Base-by-base conservation (phyloP, 768 basidiomycete species). In the Boletus reticulatus region DNA sequence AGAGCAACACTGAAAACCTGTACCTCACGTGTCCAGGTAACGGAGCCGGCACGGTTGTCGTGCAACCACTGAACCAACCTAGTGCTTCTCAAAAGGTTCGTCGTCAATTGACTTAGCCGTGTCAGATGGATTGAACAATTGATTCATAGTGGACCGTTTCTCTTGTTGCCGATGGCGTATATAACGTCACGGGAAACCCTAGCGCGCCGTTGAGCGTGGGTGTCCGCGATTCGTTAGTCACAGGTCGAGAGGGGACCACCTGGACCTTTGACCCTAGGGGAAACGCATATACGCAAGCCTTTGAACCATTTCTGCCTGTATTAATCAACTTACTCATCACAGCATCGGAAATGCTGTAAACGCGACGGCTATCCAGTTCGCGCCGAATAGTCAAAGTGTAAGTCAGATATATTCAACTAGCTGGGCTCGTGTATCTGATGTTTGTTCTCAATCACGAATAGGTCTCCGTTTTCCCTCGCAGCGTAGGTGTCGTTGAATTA, bases 181-280 rank as follows among this genome's bases (percentile, higher is more conserved):
- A 53, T 17, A 3, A 13, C 2, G 41, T 53, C 29, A 11, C 24
- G 27, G 29, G 45, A 16, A 29, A 22, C 37, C 20, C 37, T 7
- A 19, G 9, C 1, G 0, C 0, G 19, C 31, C 24, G 27, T 31
- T 52, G 43, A 37, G 43, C 8, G 36, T 45, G 22, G 43, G 51
- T 14, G 12, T 22, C 4, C 9, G 51, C 1, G 14, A 20, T 38
- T 11, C 27, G 6, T 27, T 52, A 9, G 1, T 38, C 9, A 16
- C 9, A 12, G 27, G 52, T 45, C 27, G 8, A 4, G 38, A 8
- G 24, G 51, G 51, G 10, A 20, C 36, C 36, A 52, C 37, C 2
- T 52, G 52, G 52, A 39, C 36, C 10, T 34, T 45, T 20, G 52
- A 52, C 5, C 17, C n/a, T 16, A 52, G 52, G 52, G 43, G 52